Percentiles rank a stretch among this genome's conserved stretches.
phyloP scores from a whole-genome alignment of 2,329 filamentous ascomycete genomes.

The Xylaria sp. region DNA sequence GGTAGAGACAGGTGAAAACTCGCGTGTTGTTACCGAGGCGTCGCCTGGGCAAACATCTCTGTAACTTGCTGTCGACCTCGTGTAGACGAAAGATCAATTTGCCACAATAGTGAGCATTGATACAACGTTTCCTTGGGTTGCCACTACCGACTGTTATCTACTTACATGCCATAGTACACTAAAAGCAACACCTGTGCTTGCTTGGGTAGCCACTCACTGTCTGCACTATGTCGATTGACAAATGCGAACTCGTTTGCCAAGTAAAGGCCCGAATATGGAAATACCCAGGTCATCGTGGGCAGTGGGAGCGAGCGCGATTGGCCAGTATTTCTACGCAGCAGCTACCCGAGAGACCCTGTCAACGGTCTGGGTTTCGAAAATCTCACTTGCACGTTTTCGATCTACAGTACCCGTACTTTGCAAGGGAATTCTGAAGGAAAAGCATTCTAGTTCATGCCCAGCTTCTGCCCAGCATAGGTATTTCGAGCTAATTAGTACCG shows the following conservation, averaged over 20 bases:
- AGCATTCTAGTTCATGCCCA: conserved; percentile 29
- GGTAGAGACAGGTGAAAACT: no score
- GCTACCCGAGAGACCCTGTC: conserved; percentile 40
- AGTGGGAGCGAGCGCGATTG: conserved; percentile 42
- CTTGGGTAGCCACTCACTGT: conserved; percentile 2
- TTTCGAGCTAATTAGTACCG: conserved; percentile 23
- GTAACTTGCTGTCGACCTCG: conserved; percentile 16
- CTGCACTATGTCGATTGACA: conserved; percentile 17
- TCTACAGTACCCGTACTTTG: neutral
- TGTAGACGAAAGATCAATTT: conserved; percentile 24
- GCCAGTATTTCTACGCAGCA: conserved; percentile 40
- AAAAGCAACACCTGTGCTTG: neutral
- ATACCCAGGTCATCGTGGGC: conserved; percentile 36
- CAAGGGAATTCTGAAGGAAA: conserved; percentile 29
- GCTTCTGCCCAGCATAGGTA: neutral
- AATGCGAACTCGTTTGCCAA: conserved; percentile 31
- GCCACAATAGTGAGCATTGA: conserved; percentile 25
- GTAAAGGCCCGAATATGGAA: conserved; percentile 47
- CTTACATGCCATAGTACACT: neutral
- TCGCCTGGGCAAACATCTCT: neutral
- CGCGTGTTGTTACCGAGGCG: neutral
- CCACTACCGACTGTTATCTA: conserved; percentile 28
- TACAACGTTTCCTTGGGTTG: conserved; percentile 34
- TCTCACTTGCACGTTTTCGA: conserved; percentile 23
- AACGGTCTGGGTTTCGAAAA: conserved; percentile 44